Base-by-base conservation (phyloP, 129 eudicot species). In the Cynara cardunculus region DNA sequence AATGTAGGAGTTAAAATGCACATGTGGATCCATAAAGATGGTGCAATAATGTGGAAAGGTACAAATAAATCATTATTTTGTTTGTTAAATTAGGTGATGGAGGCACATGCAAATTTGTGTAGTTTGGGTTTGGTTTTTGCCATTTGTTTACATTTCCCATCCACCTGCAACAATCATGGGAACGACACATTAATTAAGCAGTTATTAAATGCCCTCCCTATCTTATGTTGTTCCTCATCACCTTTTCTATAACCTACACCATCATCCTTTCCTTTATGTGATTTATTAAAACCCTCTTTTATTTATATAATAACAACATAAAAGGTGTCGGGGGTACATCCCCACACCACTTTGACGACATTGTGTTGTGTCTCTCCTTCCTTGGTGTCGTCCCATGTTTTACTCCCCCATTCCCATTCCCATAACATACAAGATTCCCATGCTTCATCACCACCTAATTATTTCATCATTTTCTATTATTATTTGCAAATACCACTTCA, bases 331-430 rank as follows among this genome's bases (percentile, higher is more conserved):
- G 78, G 16, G 78, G n/a, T 37, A 72, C 78, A 35, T 39, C 83
- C 73, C 31, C 74, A 73, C 80, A 65, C 78, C 85, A 75, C 81
- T 75, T 82, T 75, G 85, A 75, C 72, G 81, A 82, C 81, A 82
- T 68, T 13, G 10, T 56, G 65, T n/a, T 21, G 8, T 16, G 22
- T 16, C 2, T 18, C 49, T 75, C 59, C 85, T 75, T 75, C 81
- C 76, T 49, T 46, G 69, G 85, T 65, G 85, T 81, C 62, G 62
- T 82, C 66, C 85, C 85, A 82, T 82, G 85, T 69, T 75, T 75
- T 44, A 46, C 80, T 75, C 76, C 25, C 13, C 74, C 39, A 25
- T 35, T 80, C 64, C 78, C 71, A 56, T 35, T 72, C 46, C 71
- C 35, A 31, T 31, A 30, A 6, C n/a, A n/a, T n/a, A 34, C 0